Conservation (phyloP, 495 filamentous ascomycete genomes). For the Aspergillus sparsus region DNA sequence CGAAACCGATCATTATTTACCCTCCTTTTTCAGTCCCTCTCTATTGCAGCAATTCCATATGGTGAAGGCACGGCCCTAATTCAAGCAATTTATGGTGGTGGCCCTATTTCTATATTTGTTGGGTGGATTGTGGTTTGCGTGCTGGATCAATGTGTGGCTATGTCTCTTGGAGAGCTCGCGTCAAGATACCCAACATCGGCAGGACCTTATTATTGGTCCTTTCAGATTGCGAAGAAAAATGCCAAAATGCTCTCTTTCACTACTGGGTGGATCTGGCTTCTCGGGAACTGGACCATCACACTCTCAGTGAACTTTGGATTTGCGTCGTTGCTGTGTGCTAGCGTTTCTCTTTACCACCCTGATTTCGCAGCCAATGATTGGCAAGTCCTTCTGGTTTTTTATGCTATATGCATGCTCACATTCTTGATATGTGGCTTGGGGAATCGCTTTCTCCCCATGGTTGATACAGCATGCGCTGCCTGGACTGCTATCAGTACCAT, state of each 20-base stretch:
- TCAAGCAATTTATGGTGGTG: slow-evolving; percentile 45
- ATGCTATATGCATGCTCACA: slow-evolving; percentile 56
- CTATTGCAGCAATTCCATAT: slow-evolving; percentile 12
- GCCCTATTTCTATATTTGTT: slow-evolving; percentile 45
- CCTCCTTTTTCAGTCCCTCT: background rate
- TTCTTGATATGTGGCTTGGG: slow-evolving; percentile 57
- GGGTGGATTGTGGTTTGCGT: slow-evolving; percentile 46
- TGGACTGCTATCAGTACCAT: slow-evolving; percentile 45
- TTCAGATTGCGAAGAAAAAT: slow-evolving; percentile 39
- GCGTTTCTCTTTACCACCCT: slow-evolving; percentile 59
- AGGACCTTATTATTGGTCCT: slow-evolving; percentile 54
- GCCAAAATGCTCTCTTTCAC: slow-evolving; percentile 57
- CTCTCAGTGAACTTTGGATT: slow-evolving; percentile 69
- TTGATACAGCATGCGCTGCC: slow-evolving; percentile 50
- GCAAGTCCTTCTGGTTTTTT: slow-evolving; percentile 62
- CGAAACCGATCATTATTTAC: background rate
- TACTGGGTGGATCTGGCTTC: slow-evolving; percentile 66
- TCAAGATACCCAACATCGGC: slow-evolving; percentile 55
- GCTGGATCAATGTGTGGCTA: slow-evolving; percentile 41
- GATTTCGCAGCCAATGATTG: slow-evolving; percentile 54
- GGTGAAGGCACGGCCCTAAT: slow-evolving; percentile 31
- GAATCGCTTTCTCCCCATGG: slow-evolving; percentile 55
- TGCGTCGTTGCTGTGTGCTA: slow-evolving; percentile 54
- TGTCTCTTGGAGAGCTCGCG: slow-evolving; percentile 51
- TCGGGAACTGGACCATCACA: slow-evolving; percentile 71